phyloP scores from a whole-genome alignment of 2,329 filamentous ascomycete genomes.

The Pleoardoris graminearum region DNA sequence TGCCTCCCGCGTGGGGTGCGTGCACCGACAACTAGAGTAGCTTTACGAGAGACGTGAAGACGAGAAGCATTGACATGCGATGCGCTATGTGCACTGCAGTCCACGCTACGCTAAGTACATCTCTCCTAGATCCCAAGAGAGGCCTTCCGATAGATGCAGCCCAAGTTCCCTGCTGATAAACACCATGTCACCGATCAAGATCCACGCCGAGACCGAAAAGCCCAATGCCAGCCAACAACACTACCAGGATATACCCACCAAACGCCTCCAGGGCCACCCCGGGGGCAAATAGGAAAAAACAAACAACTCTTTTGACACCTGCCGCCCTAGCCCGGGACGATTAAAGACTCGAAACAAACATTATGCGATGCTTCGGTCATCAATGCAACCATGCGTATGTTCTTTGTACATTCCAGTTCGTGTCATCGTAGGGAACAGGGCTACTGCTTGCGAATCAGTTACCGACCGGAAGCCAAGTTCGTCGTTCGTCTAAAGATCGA shows the following conservation, averaged over 20 bases:
- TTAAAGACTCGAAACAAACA: neutral
- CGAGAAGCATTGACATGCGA: constrained; percentile 2
- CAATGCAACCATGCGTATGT: neutral
- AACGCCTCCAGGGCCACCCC: constrained; percentile 5
- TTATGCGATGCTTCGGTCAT: constrained; percentile 3
- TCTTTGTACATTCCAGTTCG: constrained; percentile 14
- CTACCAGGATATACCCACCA: constrained; percentile 10
- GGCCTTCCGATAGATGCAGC: neutral
- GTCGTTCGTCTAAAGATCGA: constrained; percentile 65
- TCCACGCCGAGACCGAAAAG: neutral
- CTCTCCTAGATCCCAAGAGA: neutral
- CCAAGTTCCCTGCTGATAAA: neutral
- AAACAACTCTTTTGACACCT: neutral
- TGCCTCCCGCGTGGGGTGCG: constrained; percentile 2
- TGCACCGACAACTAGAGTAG: neutral
- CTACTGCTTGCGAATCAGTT: constrained; percentile 21
- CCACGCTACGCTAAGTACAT: neutral
- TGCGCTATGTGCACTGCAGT: constrained; percentile 2
- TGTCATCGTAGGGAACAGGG: constrained; percentile 30
- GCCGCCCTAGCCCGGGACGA: neutral
- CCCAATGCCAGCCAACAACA: neutral
- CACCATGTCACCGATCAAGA: constrained; percentile 4
- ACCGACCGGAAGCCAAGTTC: constrained; percentile 58
- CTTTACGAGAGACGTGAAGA: neutral
- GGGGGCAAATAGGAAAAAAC: constrained; percentile 7